Evolutionary conservation across 2,329 filamentous ascomycete species (phyloP).

Genomic region (Aureobasidium sp.): DNA sequence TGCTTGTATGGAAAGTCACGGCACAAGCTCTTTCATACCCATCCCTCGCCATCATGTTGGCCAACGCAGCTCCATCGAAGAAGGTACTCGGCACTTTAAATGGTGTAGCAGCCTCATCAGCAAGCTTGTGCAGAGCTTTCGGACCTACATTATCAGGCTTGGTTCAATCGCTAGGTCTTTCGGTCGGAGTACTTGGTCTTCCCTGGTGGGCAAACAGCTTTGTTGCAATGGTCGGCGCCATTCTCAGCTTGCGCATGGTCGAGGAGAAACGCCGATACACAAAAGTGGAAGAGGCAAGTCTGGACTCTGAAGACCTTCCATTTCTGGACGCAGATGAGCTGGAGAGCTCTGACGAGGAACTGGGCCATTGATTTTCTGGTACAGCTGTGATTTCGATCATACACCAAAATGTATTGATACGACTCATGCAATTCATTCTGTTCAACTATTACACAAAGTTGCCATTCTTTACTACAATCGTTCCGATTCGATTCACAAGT

Average conservation of each 20-base stretch:
- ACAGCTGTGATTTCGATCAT: neutral
- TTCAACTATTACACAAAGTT: too few relatives aligned
- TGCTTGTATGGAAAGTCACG: conserved; percentile 87
- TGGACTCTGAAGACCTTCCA: neutral
- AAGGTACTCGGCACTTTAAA: conserved; percentile 87
- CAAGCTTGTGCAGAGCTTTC: conserved; percentile 78
- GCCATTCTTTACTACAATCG: neutral
- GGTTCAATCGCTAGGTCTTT: conserved; percentile 71
- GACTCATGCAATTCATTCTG: neutral
- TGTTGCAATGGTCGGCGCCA: conserved; percentile 65
- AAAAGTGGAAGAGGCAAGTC: conserved; percentile 2
- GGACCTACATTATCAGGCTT: conserved; percentile 82
- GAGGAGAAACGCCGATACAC: conserved; percentile 22
- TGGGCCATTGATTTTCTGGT: neutral
- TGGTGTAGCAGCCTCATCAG: conserved; percentile 82
- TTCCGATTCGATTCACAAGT: neutral
- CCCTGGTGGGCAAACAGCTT: conserved; percentile 88
- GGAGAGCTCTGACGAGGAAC: neutral
- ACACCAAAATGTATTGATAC: neutral
- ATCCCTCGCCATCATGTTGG: conserved; percentile 77
- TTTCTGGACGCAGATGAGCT: conserved; percentile 4
- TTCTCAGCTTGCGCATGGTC: conserved; percentile 63
- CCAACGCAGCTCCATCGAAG: conserved; percentile 77
- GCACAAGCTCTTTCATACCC: conserved; percentile 89
- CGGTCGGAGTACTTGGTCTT: conserved; percentile 73